Evolutionary conservation across 2,329 filamentous ascomycete species (phyloP), one percentile per base, ranked within the genome.

Genomic region (Laburnicola sp.): DNA sequence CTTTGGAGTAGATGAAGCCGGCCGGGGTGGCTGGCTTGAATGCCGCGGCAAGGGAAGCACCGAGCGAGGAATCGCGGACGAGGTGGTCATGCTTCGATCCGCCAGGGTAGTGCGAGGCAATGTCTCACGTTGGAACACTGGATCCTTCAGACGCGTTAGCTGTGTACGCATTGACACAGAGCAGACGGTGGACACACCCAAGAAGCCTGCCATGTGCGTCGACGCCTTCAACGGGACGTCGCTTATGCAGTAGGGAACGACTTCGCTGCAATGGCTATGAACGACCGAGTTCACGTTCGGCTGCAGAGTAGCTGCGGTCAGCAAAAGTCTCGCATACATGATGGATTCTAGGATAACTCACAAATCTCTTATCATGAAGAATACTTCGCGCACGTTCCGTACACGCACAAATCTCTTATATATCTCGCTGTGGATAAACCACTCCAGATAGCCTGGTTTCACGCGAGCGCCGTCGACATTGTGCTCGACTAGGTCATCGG

Each of bases 341-440:
- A 3, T 27, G 32, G 23, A 23, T n/a, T 26, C 6, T 10, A 22
- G 32, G 23, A 10, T 22, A 23, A 36, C 42, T 37, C 16, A 45
- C 43, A 57, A 76, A 79, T 36, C 67, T 66, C 59, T 76, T 77
- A 60, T 77, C 16, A 16, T 16, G 16, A 16, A 16, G 16, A 16
- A 16, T 16, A 16, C 16, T 16, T 16, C 16, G 16, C 16, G 16
- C 16, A 16, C 16, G 16, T 16, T 16, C 16, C 1, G 16, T 16
- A 16, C 16, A 36, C 42, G 28, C 16, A 45, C 43, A 57, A 76
- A 79, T 36, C 67, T 66, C 59, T 76, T 77, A 60, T 77, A 77
- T 11, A 78, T 74, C 48, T 74, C 72, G 47, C 68, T 69, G 60
- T 80, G 77, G 44, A 79, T 76, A 58, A 70, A 73, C 16, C 76